phyloP scores from a whole-genome alignment of 2,329 filamentous ascomycete species.

The Cladosporium velox region DNA sequence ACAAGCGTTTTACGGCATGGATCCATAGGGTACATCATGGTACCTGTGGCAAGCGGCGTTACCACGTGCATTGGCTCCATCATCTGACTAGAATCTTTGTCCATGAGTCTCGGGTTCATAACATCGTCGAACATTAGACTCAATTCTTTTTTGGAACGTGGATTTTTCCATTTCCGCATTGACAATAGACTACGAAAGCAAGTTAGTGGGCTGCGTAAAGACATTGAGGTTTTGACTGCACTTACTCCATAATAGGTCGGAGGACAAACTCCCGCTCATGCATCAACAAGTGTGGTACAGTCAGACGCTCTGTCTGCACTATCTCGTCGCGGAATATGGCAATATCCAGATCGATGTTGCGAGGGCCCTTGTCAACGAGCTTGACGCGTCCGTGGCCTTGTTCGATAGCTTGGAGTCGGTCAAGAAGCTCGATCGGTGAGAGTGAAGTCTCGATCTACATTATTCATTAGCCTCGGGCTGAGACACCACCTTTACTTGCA shows the following conservation, averaged over 20 bases:
- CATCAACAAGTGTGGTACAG: slow-evolving; percentile 81
- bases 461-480: slow-evolving; percentile 20
- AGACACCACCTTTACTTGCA: background rate
- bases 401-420: slow-evolving; percentile 83
- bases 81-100: background rate
- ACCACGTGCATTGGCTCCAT: background rate
- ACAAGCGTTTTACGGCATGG: slow-evolving; percentile 62
- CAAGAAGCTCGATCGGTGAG: slow-evolving; percentile 72
- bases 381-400: slow-evolving; percentile 76
- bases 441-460: slow-evolving; percentile 76
- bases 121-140: background rate
- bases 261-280: slow-evolving; percentile 92
- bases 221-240: background rate
- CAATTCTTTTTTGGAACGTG: background rate
- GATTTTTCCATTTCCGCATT: background rate
- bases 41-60: background rate
- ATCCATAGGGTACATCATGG: background rate
- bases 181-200: background rate
- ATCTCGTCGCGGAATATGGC: slow-evolving; percentile 73
- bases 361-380: slow-evolving; percentile 85
- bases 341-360: slow-evolving; percentile 93
- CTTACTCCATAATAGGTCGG: slow-evolving; percentile 77
- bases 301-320: slow-evolving; percentile 71
- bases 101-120: background rate
- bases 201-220: background rate